Evolutionary conservation across 2,329 filamentous ascomycete genomes (phyloP), one percentile per base, ranked within the genome.

Genomic region (Stromatinia cepivora): DNA sequence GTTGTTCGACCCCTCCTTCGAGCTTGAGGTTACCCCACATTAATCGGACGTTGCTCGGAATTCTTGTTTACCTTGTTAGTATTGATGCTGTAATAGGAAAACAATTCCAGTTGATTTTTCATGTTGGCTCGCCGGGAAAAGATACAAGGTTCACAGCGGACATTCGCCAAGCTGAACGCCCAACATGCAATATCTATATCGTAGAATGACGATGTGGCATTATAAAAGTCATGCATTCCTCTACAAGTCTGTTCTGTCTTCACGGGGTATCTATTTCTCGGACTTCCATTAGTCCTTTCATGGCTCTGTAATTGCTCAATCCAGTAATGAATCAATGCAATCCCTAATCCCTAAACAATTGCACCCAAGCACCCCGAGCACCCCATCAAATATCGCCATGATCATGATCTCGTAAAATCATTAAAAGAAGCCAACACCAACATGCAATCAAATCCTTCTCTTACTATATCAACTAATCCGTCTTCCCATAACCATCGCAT

Each of bases 391-490:
- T 28, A 63, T 63, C 34, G 31, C 61, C 8, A 42, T 63, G 31
- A 52, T 63, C 46, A 52, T 63, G 61, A 63, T 52, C 61, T 63
- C 61, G 31, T 63, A 63, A 63, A 52, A 63, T 63, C 77, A 94
- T 98, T 76, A 63, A 52, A 63, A 63, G 22, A 52, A 63, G 46
- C n/a, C 95, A 99, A 81, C 86, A 98, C 74, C 90, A 92, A 76
- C 93, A 96, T 82, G 93, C 93, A 71, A 94, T 94, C 74, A 97
- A 95, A 84, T 90, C 93, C 79, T 82, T 97, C 69, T 83, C 81
- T 77, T 88, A 87, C 82, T 84, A 82, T 73, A 68, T 81, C 78
- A 88, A 77, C 84, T 87, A 69, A 82, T 80, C 73, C 84, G 80
- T 76, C 81, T 83, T 67, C 85, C 85, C 66, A 81, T 75, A 22